Base-by-base conservation (phyloP, 177 flowering plant genomes). In the Vitis hybrid region DNA sequence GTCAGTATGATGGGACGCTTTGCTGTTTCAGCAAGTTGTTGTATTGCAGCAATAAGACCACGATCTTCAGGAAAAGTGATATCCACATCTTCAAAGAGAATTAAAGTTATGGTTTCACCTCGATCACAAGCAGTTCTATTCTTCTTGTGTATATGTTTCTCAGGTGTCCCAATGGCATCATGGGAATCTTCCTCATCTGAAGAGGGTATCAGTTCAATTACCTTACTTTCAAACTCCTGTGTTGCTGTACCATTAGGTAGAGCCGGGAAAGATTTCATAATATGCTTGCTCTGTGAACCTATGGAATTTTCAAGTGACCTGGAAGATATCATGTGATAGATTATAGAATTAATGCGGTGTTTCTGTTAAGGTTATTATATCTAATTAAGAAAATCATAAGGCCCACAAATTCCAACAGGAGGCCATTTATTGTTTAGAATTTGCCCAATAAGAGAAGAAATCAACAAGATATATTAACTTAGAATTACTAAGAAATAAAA, bases 11-110 rank as follows among this genome's bases (percentile, higher is more conserved):
- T 89, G n/a, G 99, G 99, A 61, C 94, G 85, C 82, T 91, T 93
- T 70, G 91, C 92, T 60, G 85, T 88, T 75, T 87, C 86, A 60
- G 97, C 94, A 71, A 96, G 90, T 64, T 86, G 90, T 60, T 85
- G 86, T 64, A 96, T 82, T 24, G 94, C 85, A 67, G 85, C 69
- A 74, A 91, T 74, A 68, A 93, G 84, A 40, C 99, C 99, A 73
- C 89, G 93, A 74, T 96, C 99, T 78, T 93, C 98, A 77, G 70
- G 73, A 72, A 91, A 85, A 75, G 73, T 70, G 49, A 81, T 82
- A 85, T 96, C 99, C 71, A 93, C 97, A 81, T 96, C 99, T 86
- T 96, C 99, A 74, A 96, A 88, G 58, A 96, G 93, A 80, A 96
- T 83, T 69, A 96, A 77, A 59, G 91, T 82, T 77, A 84, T 93